phyloP scores from a whole-genome alignment of 129 eudicot species.

The Smallanthus sonchifolius region DNA sequence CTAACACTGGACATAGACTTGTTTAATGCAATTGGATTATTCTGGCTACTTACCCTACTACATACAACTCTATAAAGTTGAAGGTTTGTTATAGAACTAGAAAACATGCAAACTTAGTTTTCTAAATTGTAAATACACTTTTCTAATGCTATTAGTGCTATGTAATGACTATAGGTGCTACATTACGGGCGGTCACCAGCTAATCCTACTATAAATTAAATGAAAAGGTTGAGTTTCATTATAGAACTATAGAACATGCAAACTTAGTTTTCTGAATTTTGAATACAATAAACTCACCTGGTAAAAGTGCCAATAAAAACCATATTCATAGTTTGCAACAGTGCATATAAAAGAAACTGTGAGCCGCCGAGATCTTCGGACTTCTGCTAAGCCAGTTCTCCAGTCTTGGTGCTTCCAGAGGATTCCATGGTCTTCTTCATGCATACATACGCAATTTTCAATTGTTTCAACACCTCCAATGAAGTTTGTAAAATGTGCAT shows the following conservation, averaged over 20 bases:
- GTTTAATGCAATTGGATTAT: neutral
- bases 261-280: neutral
- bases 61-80: neutral
- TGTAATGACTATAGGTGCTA: neutral
- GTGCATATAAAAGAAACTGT: slow-evolving; percentile 91
- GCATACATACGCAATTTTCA: slow-evolving; percentile 91
- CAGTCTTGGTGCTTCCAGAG: slow-evolving; percentile 98
- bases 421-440: slow-evolving; percentile 93
- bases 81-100: neutral
- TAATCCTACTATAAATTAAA: neutral
- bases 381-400: slow-evolving; percentile 97
- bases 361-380: slow-evolving; percentile 80
- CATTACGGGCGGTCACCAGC: neutral
- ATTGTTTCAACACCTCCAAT: slow-evolving; percentile 92
- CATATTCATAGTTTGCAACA: slow-evolving; percentile 92
- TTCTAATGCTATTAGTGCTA: neutral
- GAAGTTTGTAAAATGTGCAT: slow-evolving; percentile 88
- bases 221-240: too few species aligned
- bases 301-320: slow-evolving; percentile 94
- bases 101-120: slow-evolving; percentile 5
- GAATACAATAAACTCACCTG: slow-evolving; percentile 47
- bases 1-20: neutral
- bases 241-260: neutral
- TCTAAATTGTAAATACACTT: slow-evolving; percentile 3
- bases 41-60: neutral